Evolutionary conservation across 768 basidiomycete species (phyloP).

Genomic region (Boletus edulis): DNA sequence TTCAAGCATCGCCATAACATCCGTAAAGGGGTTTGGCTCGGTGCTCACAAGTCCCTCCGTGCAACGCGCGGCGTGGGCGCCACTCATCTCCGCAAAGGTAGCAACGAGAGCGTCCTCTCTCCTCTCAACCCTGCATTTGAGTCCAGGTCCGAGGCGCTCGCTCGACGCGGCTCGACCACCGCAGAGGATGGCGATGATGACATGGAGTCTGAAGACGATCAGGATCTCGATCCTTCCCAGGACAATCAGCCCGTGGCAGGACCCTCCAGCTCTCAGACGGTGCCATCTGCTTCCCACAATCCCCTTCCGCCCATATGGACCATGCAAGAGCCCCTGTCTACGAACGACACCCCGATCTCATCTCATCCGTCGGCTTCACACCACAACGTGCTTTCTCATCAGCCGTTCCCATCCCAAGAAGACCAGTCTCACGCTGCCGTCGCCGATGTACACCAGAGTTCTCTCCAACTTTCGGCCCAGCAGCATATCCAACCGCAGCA

Average conservation of each 20-base stretch:
- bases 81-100: conserved; percentile 37
- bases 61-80: conserved; percentile 30
- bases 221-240: conserved; percentile 27
- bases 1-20: conserved; percentile 85
- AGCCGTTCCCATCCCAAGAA: conserved; percentile 27
- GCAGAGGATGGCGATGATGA: conserved; percentile 34
- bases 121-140: conserved; percentile 42
- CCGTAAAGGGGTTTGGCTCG: conserved; percentile 58
- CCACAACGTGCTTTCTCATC: conserved; percentile 30
- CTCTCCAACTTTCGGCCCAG: conserved; percentile 29
- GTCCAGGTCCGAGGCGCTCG: conserved; percentile 28
- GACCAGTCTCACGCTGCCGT: conserved; percentile 26
- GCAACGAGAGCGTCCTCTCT: conserved; percentile 34
- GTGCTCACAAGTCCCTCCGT: conserved; percentile 36
- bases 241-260: conserved; percentile 26
- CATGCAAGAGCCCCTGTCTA: conserved; percentile 29
- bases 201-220: conserved; percentile 37
- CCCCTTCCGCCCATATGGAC: conserved; percentile 35
- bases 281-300: conserved; percentile 23
- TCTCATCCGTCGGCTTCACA: conserved; percentile 27
- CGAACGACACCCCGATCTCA: conserved; percentile 30
- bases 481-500: conserved; percentile 31
- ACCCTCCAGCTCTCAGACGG: conserved; percentile 30
- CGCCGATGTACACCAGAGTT: conserved; percentile 25
- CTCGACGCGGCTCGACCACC: conserved; percentile 26